These are phyloP conservation scores for Hypsizygus ulmarius DNA, from an alignment of 1,284 basidiomycete species.

Conservation along the genomic window DNA sequence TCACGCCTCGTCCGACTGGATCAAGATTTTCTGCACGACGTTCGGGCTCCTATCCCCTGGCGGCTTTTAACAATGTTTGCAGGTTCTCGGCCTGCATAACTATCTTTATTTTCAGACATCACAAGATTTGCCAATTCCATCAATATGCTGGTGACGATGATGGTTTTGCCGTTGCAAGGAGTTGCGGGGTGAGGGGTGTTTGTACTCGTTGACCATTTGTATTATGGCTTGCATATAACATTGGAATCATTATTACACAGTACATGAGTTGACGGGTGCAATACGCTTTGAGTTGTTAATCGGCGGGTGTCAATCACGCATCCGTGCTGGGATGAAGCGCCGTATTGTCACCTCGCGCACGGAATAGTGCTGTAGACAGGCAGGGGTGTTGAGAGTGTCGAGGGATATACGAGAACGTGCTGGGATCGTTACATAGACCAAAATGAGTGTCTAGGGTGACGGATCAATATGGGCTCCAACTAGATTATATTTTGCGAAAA, in stretches of 20 bases:
- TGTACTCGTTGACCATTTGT: conserved; percentile 15
- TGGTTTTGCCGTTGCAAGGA: not conserved
- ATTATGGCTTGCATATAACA: conserved; percentile 11
- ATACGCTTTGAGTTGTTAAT: not conserved
- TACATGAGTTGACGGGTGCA: too few relatives aligned
- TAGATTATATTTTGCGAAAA: not conserved
- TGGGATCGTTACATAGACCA: conserved; percentile 92
- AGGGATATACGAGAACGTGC: conserved; percentile 54
- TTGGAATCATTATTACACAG: conserved; percentile 3
- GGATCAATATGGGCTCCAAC: conserved; percentile 1
- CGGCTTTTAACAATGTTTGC: conserved; percentile 15
- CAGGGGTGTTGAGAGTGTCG: conserved; percentile 62
- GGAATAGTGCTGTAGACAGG: conserved; percentile 68
- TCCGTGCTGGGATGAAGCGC: conserved; percentile 87
- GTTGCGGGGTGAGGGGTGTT: not conserved
- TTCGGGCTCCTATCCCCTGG: conserved; percentile 2
- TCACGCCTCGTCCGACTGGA: not conserved
- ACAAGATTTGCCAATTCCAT: conserved; percentile 13
- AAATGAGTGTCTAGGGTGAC: conserved; percentile 69
- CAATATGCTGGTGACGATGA: conserved; percentile 5
- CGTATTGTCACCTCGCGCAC: conserved; percentile 85
- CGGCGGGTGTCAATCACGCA: conserved; percentile 70
- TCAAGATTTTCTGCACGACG: conserved; percentile 10
- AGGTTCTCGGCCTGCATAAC: conserved; percentile 13
- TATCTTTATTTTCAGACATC: conserved; percentile 14